Evolutionary conservation across 371 early-diverging fungal genomes (phyloP), one percentile per base, ranked within the genome.

Genomic region (Mucor lusitanicus): DNA sequence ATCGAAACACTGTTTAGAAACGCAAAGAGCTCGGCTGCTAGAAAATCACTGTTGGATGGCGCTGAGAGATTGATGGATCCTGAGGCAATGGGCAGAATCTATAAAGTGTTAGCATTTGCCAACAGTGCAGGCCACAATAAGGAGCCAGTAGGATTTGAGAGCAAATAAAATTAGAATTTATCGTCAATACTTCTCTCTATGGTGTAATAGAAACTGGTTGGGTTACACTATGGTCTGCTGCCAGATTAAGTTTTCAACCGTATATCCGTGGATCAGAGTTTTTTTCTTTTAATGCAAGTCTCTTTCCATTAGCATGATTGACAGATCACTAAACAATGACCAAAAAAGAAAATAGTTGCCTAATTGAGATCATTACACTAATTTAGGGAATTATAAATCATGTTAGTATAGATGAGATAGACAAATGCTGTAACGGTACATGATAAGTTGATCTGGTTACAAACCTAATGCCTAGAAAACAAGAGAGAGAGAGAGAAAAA

Each of bases 61-160:
- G 93, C 89, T 68, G 88, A 91, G 68, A 85, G 95, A n/a, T 74
- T 94, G 12, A 82, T 91, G 13, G 89, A 90, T 33, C 90, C 92
- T 6, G 72, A 83, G 28, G 77, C 82, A 58, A 94, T 94, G 95
- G 95, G 95, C 9, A 84, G 85, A 53, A 87, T 92, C 23, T 94
- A 94, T 69, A 92, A 94, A 72, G 87, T 88, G 0, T 74, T 94
- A 73, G 89, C 92, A 0, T 87, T 93, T 75, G 63, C 87, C 19
- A 86, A 88, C 17, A 17, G 12, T 2, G 8, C 12, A 1, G 15
- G 35, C 15, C 23, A n/a, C 5, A 54, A 50, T 12, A 33, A 27
- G 3, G 33, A 61, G 3, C 65, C 70, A n/a, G 70, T 69, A 3
- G 65, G 70, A 12, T 69, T 69, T 64, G 64, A 64, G 19, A 42